Percentiles rank a stretch among this genome's conserved stretches.
These are phyloP conservation scores for Aureobasidium musti DNA, from an alignment of 2,329 filamentous ascomycete genomes.

Conservation along the genomic window DNA sequence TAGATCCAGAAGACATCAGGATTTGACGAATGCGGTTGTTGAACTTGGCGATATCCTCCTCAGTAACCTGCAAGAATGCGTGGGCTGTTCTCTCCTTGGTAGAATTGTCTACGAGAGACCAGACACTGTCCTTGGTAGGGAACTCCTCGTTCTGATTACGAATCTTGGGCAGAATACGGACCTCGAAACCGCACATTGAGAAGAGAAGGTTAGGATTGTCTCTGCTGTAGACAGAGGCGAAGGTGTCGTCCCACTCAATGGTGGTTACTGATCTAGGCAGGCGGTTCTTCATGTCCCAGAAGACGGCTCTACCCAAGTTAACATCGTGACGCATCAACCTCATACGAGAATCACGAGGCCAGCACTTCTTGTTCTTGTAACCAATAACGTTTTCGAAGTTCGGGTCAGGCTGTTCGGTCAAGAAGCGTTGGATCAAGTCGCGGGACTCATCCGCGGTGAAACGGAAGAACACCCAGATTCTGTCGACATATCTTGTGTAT, in stretches of 20 bases:
- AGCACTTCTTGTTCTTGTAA: slow-evolving; percentile 99
- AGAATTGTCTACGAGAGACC: slow-evolving; percentile 94
- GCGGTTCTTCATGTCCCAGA: slow-evolving; percentile 98
- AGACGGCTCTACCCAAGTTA: slow-evolving; percentile 93
- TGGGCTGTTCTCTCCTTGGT: slow-evolving; percentile 97
- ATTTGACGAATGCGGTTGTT: slow-evolving; percentile 99
- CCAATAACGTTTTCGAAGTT: slow-evolving; percentile 99
- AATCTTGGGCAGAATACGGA: slow-evolving; percentile 92
- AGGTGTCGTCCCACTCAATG: slow-evolving; percentile 99
- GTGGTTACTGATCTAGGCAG: slow-evolving; percentile 93
- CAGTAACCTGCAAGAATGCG: slow-evolving; percentile 95
- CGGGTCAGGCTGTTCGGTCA: slow-evolving; percentile 96
- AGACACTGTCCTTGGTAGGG: slow-evolving; percentile 95
- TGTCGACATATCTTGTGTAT: slow-evolving; percentile 98
- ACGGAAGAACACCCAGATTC: slow-evolving; percentile 96
- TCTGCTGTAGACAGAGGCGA: slow-evolving; percentile 94
- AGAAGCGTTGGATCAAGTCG: slow-evolving; percentile 93
- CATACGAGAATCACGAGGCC: slow-evolving; percentile 97
- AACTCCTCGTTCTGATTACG: slow-evolving; percentile 96
- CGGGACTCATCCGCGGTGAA: slow-evolving; percentile 93
- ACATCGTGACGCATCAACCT: slow-evolving; percentile 98
- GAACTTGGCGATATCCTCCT: slow-evolving; percentile 98
- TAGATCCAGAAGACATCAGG: slow-evolving; percentile 98
- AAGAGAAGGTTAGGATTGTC: slow-evolving; percentile 97
- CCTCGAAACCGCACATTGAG: slow-evolving; percentile 97